Base-by-base conservation (phyloP, 257 asterid species). In the Lithospermum erythrorhizon region DNA sequence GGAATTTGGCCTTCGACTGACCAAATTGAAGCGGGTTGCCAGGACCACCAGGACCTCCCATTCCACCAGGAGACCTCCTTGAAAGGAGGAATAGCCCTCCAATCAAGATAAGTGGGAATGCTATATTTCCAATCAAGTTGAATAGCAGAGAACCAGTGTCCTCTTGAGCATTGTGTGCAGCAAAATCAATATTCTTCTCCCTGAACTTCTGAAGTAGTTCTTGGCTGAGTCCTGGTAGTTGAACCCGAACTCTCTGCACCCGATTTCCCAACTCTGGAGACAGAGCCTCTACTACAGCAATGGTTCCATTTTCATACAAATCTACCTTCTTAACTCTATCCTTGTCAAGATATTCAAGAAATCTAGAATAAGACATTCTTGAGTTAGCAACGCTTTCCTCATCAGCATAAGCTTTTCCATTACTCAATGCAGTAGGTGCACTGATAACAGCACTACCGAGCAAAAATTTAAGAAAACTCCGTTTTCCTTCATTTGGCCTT, bases 31-130 rank as follows among this genome's bases (percentile, higher is more conserved):
- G 48, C 6, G 97, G 97, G 72, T 79, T 81, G 41, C 97, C 99
- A 0, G 99, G 97, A 49, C 97, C 97, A 52, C 97, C 99, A 30
- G 97, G 98, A 45, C 98, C 98, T 17, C 97, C 98, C 95, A 91
- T 88, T 73, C 98, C 98, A 53, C 97, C 96, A 4, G 89, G 71
- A 60, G 95, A 84, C 59, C 97, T 76, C 67, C 97, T 84, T 2
- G 97, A 93, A 21, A 89, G 94, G 63, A 93, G 94, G 82, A 93
- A 93, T 55, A 93, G 86, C 61, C 98, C 98, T 16, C 98, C 98
- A 24, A 89, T 93, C 64, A 93, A 72, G 74, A 93, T 71, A 35
- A 86, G 62, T 3, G 98, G 98, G 82, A 93, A 89, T 55, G 95
- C 97, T 66, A 93, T 67, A 61, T 89, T 89, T 27, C 96, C 95